Evolutionary conservation across 805 yeast species (phyloP), one percentile per base, ranked within the genome.

Genomic region (Metschnikowia matae): DNA sequence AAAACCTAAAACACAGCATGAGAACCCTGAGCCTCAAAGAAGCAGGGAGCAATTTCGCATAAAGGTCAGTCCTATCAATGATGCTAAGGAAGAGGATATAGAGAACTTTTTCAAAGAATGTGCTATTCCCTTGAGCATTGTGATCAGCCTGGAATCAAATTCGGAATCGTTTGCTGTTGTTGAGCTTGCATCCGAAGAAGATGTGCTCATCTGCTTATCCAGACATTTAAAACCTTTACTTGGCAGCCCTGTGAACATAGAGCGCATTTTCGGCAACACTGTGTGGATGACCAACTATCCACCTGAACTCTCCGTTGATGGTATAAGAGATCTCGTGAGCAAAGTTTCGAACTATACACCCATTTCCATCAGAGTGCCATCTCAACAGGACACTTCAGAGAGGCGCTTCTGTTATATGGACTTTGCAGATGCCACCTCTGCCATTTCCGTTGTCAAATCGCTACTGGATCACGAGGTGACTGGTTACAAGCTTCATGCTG

Each of bases 371-470:
- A 68, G 96, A 46, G 70, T 87, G 33, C 96, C 96, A 0, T 78
- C 87, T 0, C 75, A 83, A 51, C 74, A 73, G 41, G 74, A 67
- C 43, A 79, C 80, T 56, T 62, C 79, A 4, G 75, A 76, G 31
- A 73, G 94, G 50, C 64, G 95, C 31, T 89, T 89, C 61, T 87
- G 92, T 54, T 89, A 88, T 60, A 73, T 86, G 14, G 94, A 87
- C 57, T 83, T 68, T 55, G 48, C 76, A 0, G 69, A 70, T n/a
- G 67, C 66, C 15, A 85, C 87, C 0, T 43, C 61, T 0, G 46
- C 55, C 0, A 85, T 87, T 0, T 68, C 78, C 1, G 52, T 52
- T 0, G 64, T 57, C 37, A 59, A 54, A 0, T 34, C 76, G 1
- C 63, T 64, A 1, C 77, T 71, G 4, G 60, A 57, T 4, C 46